Evolutionary conservation across 2,329 filamentous ascomycete genomes (phyloP), one percentile per base, ranked within the genome.

Genomic region (Aureobasidium namibiae): DNA sequence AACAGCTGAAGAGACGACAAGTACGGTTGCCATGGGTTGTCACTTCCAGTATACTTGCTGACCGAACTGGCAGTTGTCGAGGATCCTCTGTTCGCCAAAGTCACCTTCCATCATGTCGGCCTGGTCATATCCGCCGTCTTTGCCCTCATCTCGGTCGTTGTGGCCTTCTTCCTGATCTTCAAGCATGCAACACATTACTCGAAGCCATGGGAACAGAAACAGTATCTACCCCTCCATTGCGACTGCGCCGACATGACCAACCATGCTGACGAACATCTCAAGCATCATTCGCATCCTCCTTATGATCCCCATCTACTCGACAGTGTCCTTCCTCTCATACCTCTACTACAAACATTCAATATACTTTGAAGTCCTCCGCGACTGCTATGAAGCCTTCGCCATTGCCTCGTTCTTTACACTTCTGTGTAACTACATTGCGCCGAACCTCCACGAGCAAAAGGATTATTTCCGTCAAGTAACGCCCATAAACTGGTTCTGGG

Each of bases 371-470:
- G 85, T 94, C 56, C 76, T 92, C 44, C 84, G 88, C 67, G 88
- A 94, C 70, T 92, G 89, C 74, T 95, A 95, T 72, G 90, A 95
- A 75, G 89, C 90, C 11, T 92, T 95, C 67, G 89, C 89, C 60
- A 92, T 95, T 64, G 86, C 88, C 31, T 89, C 88, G 63, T 95
- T 95, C 78, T 95, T 95, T 74, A 84, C 87, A 9, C 78, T 95
- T 48, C 76, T 95, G 68, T 94, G 89, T 70, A 82, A 90, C 68
- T 94, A 94, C 72, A 80, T 90, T 62, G 88, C 87, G 5, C 87
- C 88, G 8, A 84, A 86, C 65, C 74, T 95, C 23, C 89, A 92
- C 71, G 80, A 84, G 26, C 90, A 95, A 71, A 95, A 95, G 70
- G 80, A 86, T 44, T 94, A 87, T 72, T 95, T 95, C 69, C 80